Conservation (phyloP, 1,139 yeast genomes). For the Candida smagusa region DNA sequence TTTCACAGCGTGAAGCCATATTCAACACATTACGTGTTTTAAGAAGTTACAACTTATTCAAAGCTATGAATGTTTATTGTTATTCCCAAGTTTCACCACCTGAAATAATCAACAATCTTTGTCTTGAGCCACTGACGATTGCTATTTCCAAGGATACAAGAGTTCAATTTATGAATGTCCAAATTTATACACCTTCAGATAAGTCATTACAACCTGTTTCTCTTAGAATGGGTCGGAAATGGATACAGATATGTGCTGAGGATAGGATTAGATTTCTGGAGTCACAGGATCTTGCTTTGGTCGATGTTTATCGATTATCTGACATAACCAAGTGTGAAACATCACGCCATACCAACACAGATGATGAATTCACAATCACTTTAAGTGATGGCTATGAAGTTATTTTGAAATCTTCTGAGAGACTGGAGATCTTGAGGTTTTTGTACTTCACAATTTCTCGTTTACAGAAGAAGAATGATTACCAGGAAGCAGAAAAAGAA, state of each 20-base stretch:
- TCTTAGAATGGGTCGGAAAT: conserved; percentile 67
- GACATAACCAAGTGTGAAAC: conserved; percentile 53
- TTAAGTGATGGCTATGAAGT: conserved; percentile 43
- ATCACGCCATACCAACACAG: conserved; percentile 24
- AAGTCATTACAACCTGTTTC: conserved; percentile 46
- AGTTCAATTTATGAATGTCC: conserved; percentile 58
- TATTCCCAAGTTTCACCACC: conserved; percentile 49
- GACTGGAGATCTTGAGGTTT: conserved; percentile 66
- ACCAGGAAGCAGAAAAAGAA: conserved; percentile 20
- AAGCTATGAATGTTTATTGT: conserved; percentile 25
- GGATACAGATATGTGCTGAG: conserved; percentile 54
- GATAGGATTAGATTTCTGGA: conserved; percentile 23
- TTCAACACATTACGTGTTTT: conserved; percentile 20
- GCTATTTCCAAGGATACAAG: conserved; percentile 51
- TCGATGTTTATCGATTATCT: conserved; percentile 49
- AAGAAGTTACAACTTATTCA: conserved; percentile 14
- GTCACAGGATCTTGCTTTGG: conserved; percentile 37
- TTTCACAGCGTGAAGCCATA: conserved; percentile 35
- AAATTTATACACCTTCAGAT: conserved; percentile 39
- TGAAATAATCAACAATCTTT: conserved; percentile 46
- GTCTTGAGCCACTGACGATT: conserved; percentile 42
- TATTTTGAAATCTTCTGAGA: conserved; percentile 57
- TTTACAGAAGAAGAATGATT: conserved; percentile 30
- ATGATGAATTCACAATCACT: conserved; percentile 54
- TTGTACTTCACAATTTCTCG: conserved; percentile 64